Evolutionary conservation across 108 stramenopile species (phyloP), one percentile per base, ranked within the genome.

Genomic region (Pseudonitzschia delicatissima): DNA sequence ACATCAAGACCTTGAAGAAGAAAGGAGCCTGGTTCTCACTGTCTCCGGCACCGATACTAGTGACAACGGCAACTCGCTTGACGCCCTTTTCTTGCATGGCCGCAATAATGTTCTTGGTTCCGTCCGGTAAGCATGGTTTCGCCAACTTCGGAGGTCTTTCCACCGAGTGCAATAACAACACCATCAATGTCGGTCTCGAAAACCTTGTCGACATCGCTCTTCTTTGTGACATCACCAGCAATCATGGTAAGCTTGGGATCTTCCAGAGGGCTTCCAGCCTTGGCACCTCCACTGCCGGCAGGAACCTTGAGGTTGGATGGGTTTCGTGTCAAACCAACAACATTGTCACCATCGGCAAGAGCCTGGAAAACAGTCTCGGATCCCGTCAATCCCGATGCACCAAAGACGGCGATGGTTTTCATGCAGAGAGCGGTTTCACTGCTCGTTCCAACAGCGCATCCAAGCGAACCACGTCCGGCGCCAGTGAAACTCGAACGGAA

Each of bases 31-130:
- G 97, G 29, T 85, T 81, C 77, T 97, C 91, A 49, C 84, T 86
- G 68, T 97, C 93, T n/a, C 98, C 98, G 34, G 92, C 90, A 17
- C 98, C 98, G 67, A 99, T 99, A 60, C 86, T 87, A n/a, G 96
- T 97, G 8, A 99, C 91, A 33, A 95, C 95, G 7, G 96, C 86
- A 18, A 99, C 45, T 55, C 95, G 84, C 68, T 95, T 95, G 57
- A 96, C 85, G 0, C 82, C 93, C 62, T 88, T 87, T 42, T 83
- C 80, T 78, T 97, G 96, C 98, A 99, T 97, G 67, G 93, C 91
- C 5, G 79, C 69, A 45, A 95, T 89, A 65, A 97, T 67, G 53
- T 84, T 89, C n/a, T 79, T 76, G 40, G 94, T 96, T 28, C 93
- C 96, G 64, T 96, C 98, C 5, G n/a, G 93, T 94, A 40, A 98